phyloP scores from a whole-genome alignment of 2,329 filamentous ascomycete species.

The Pseudogymnoascus sp. region DNA sequence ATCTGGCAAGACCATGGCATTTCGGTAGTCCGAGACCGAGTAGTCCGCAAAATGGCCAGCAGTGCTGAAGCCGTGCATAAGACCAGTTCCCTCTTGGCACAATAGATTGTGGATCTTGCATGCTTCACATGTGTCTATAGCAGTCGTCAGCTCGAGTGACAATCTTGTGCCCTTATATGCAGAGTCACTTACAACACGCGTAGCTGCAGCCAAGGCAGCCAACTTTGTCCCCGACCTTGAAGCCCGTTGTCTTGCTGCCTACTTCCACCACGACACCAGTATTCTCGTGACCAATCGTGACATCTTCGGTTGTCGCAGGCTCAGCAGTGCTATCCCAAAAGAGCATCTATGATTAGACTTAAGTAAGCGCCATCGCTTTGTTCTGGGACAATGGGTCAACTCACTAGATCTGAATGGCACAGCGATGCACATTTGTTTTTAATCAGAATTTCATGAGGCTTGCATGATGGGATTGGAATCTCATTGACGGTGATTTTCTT shows the following conservation, averaged over 20 bases:
- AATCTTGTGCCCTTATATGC: neutral
- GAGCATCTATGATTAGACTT: neutral
- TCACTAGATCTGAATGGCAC: conserved; percentile 32
- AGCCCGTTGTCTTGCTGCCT: conserved; percentile 46
- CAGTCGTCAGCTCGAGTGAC: neutral
- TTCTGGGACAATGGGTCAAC: neutral
- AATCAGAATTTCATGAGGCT: conserved; percentile 34
- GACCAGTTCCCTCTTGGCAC: conserved; percentile 20
- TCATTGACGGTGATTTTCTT: conserved; percentile 35
- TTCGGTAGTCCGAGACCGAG: conserved; percentile 21
- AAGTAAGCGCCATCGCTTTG: neutral
- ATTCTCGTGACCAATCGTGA: conserved; percentile 52
- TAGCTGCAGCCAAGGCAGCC: conserved; percentile 27
- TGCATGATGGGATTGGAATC: conserved; percentile 36
- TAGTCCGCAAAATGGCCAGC: conserved; percentile 27
- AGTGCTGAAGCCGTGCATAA: conserved; percentile 21
- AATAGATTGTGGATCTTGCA: conserved; percentile 21
- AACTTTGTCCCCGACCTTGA: conserved; percentile 52
- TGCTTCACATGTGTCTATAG: conserved; percentile 8
- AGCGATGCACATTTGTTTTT: conserved; percentile 33
- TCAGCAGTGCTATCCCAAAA: neutral
- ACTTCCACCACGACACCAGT: conserved; percentile 52
- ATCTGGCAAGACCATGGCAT: conserved; percentile 23
- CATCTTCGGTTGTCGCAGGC: neutral
- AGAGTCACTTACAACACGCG: conserved; percentile 20